phyloP scores from a whole-genome alignment of 176 grass and related monocot genomes.

The Cenchrus americanus region DNA sequence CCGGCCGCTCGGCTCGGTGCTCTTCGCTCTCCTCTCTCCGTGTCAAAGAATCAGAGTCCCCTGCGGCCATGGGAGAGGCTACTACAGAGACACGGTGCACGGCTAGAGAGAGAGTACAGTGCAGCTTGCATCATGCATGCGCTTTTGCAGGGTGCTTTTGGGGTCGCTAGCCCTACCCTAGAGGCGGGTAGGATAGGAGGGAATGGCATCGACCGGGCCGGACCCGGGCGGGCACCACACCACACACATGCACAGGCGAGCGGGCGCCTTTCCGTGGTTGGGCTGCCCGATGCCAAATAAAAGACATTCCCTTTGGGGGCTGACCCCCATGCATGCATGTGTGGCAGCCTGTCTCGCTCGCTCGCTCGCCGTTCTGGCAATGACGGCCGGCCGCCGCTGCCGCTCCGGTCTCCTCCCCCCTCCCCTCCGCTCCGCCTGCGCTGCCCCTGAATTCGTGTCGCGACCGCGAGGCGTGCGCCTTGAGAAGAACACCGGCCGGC shows the following conservation, averaged over 20 bases:
- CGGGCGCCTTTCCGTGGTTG: neutral
- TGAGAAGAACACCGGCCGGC: constrained; percentile 71
- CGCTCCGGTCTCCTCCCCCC: neutral
- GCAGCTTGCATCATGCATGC: constrained; percentile 23
- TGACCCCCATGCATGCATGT: constrained; percentile 51
- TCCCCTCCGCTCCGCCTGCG: constrained; percentile 11
- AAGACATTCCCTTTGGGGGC: constrained; percentile 69
- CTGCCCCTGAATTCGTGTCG: constrained; percentile 51
- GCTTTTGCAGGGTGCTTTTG: constrained; percentile 31
- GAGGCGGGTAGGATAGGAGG: neutral
- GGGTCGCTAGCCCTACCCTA: neutral
- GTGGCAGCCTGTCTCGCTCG: constrained; percentile 9
- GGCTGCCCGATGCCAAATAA: constrained; percentile 47
- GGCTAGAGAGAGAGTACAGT: neutral
- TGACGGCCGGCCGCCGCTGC: constrained; percentile 4
- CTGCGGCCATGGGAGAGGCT: neutral
- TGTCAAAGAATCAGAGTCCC: neutral
- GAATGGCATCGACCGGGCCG: constrained; percentile 22
- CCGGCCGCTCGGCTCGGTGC: neutral
- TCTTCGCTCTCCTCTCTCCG: neutral
- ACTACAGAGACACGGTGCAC: neutral
- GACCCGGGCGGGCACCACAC: neutral
- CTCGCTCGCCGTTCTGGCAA: neutral
- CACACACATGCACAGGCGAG: neutral
- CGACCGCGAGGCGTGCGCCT: constrained; percentile 71